Conservation (phyloP, 345 rosid species). For the Syzygium aqueum region DNA sequence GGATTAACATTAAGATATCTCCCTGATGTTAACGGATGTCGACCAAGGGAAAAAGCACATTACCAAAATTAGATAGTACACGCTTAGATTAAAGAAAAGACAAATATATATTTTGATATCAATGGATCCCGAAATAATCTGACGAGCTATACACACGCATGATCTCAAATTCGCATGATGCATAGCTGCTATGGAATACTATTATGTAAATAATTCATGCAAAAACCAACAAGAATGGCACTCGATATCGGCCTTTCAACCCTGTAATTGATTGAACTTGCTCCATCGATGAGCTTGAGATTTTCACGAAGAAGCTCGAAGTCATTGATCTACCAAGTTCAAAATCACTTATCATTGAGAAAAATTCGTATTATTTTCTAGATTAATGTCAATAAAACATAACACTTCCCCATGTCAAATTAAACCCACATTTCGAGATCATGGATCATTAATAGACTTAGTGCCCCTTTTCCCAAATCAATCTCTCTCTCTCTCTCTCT, state of each 20-base stretch:
- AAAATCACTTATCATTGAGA: not conserved
- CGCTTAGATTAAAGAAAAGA: rapidly evolving
- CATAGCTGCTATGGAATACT: not conserved
- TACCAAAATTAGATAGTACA: no score
- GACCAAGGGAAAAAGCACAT: not conserved
- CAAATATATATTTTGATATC: not conserved
- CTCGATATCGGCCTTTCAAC: rapidly evolving
- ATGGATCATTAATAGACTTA: not conserved
- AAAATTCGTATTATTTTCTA: not conserved
- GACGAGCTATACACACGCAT: not conserved
- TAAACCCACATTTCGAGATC: not conserved
- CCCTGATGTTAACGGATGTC: not conserved
- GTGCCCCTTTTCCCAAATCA: not conserved
- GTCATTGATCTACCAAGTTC: not conserved
- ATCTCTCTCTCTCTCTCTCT: no score
- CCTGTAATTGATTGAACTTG: rapidly evolving
- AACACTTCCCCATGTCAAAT: not conserved
- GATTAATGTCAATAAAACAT: not conserved
- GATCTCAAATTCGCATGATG: not conserved
- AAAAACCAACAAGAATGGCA: not conserved
- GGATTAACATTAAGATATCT: not conserved
- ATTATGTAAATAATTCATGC: not conserved
- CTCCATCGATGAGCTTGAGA: not conserved
- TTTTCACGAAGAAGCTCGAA: not conserved
- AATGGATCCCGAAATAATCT: not conserved